These are phyloP conservation scores for Stramenopiles sp. DNA, from an alignment of 352 stramenopile genomes.

Conservation along the genomic window DNA sequence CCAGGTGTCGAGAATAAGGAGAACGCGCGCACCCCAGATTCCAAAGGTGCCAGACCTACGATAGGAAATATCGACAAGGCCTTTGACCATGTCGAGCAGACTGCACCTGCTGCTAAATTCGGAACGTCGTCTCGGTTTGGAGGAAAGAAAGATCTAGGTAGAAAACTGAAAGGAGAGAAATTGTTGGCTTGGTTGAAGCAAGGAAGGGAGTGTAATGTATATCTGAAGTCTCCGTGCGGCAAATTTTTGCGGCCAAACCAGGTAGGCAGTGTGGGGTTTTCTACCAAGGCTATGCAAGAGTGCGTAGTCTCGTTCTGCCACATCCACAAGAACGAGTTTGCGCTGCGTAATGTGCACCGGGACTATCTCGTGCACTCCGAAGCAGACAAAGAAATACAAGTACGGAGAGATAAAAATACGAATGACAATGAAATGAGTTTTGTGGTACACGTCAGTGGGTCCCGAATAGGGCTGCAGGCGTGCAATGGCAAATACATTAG, in stretches of 20 bases:
- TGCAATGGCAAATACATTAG: too few relatives aligned
- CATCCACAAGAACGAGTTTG: neutral
- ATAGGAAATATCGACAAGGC: too few relatives aligned
- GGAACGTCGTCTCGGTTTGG: neutral
- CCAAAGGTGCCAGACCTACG: neutral
- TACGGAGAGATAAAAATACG: neutral
- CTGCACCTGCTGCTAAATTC: neutral
- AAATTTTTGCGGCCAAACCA: neutral
- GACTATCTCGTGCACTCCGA: neutral
- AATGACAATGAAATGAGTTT: neutral
- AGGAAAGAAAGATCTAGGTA: neutral
- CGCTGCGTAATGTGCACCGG: neutral
- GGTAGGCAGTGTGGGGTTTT: neutral
- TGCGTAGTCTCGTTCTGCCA: neutral
- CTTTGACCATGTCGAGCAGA: neutral
- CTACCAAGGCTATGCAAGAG: neutral
- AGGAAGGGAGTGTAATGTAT: neutral
- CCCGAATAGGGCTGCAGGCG: neutral
- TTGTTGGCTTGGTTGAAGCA: neutral
- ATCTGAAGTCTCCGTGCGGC: neutral
- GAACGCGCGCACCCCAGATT: neutral
- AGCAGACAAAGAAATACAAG: neutral
- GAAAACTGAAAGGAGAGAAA: neutral
- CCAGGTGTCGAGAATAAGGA: too few relatives aligned
- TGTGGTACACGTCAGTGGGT: neutral